These are phyloP conservation scores for Scopulariopsis brevicaulis DNA, from an alignment of 2,329 filamentous ascomycete species.

Conservation along the genomic window DNA sequence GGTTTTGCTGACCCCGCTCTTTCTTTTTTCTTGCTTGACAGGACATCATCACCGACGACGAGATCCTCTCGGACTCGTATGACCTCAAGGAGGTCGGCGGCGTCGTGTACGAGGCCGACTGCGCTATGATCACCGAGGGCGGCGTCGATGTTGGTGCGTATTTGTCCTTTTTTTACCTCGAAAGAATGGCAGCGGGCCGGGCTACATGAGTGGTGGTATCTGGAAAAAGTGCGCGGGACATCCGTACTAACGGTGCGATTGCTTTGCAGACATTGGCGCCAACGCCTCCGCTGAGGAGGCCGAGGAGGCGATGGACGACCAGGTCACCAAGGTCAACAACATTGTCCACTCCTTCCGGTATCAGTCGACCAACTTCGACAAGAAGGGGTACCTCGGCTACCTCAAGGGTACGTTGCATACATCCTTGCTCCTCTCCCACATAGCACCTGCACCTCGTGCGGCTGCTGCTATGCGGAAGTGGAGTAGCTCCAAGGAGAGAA, in stretches of 20 bases:
- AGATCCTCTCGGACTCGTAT: conserved; percentile 95
- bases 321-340: conserved; percentile 71
- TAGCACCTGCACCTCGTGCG: background rate
- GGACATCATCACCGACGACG: conserved; percentile 84
- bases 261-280: conserved; percentile 65
- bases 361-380: conserved; percentile 67
- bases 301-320: conserved; percentile 64
- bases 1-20: conserved; percentile 14
- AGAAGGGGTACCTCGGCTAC: conserved; percentile 74
- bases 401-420: conserved; percentile 59
- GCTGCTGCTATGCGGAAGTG: no score
- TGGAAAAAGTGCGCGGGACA: no score
- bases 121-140: conserved; percentile 76
- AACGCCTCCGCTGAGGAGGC: conserved; percentile 93
- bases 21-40: conserved; percentile 23
- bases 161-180: background rate
- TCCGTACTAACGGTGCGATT: background rate
- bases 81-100: conserved; percentile 70
- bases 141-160: conserved; percentile 60
- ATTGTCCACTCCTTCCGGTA: conserved; percentile 89
- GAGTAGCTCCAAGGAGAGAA: background rate
- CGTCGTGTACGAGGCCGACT: conserved; percentile 82
- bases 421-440: background rate
- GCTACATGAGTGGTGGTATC: no score
- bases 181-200: background rate